phyloP scores from a whole-genome alignment of 148 eudicot genomes.

The Camellia sinensis region DNA sequence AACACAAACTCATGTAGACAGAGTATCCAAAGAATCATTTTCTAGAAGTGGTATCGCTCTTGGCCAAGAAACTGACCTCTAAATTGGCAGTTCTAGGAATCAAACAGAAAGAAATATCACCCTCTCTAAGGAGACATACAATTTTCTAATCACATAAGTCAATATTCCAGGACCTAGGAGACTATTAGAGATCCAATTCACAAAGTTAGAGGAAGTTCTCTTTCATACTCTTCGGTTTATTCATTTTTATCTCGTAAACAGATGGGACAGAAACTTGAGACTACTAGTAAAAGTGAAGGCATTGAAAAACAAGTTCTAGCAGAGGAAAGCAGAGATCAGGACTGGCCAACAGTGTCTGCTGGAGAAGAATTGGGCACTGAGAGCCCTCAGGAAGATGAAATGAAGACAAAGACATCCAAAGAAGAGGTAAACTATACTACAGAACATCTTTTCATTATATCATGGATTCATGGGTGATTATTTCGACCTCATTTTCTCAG shows the following conservation, averaged over 20 bases:
- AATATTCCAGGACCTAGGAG: background rate
- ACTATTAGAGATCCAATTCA: slow-evolving; percentile 2
- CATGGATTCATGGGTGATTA: too few relatives aligned
- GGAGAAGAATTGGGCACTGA: background rate
- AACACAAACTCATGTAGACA: background rate
- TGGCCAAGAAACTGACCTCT: background rate
- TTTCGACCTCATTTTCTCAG: background rate
- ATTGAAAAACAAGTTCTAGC: background rate
- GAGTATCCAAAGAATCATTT: background rate
- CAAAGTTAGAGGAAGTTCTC: background rate
- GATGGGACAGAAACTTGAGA: background rate
- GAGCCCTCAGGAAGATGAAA: slow-evolving; percentile 10
- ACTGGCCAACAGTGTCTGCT: background rate
- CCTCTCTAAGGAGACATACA: background rate
- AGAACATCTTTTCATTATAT: background rate
- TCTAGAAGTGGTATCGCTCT: background rate
- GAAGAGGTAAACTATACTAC: slow-evolving; percentile 8
- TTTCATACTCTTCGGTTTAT: background rate
- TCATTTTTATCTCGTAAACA: background rate
- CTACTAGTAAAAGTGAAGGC: background rate
- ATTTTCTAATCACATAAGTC: background rate
- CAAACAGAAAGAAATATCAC: background rate
- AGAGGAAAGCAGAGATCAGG: background rate
- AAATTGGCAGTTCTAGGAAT: background rate
- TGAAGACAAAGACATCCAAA: background rate